Percentiles rank a stretch among this genome's conserved stretches.
These are phyloP conservation scores for Claviceps fusiformis DNA, from an alignment of 2,329 filamentous ascomycete genomes.

Conservation along the genomic window DNA sequence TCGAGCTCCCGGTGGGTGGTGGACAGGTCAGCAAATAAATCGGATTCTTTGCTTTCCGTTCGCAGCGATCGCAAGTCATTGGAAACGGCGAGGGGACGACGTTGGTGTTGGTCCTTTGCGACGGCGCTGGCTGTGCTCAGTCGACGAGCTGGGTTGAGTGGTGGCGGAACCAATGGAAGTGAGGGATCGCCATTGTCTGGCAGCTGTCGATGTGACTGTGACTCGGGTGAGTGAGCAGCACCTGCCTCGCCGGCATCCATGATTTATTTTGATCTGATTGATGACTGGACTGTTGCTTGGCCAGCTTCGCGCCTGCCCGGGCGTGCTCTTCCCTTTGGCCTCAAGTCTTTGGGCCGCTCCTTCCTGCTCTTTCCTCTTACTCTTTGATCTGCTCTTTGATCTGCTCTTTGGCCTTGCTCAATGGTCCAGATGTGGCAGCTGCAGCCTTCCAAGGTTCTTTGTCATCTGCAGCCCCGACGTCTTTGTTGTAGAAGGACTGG, in stretches of 20 bases:
- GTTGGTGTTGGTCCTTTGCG: background rate
- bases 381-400: no score
- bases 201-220: background rate
- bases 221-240: background rate
- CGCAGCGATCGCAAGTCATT: background rate
- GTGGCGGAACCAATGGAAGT: constrained; percentile 3
- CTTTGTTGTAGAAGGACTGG: background rate
- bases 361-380: no score
- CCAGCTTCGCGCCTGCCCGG: background rate
- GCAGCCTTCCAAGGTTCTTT: background rate
- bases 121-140: background rate
- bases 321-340: no score
- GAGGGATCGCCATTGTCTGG: background rate
- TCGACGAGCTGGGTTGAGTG: constrained; percentile 2
- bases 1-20: constrained; percentile 7
- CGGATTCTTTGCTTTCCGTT: constrained; percentile 3
- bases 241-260: background rate
- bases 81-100: background rate
- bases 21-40: constrained; percentile 9
- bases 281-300: background rate
- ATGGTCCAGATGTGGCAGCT: no score
- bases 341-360: no score
- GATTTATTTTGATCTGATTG: no score
- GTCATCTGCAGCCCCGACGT: background rate
- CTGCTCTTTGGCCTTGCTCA: no score